Base-by-base conservation (phyloP, 164 flowering plant species). In the Umbellularia californica region DNA sequence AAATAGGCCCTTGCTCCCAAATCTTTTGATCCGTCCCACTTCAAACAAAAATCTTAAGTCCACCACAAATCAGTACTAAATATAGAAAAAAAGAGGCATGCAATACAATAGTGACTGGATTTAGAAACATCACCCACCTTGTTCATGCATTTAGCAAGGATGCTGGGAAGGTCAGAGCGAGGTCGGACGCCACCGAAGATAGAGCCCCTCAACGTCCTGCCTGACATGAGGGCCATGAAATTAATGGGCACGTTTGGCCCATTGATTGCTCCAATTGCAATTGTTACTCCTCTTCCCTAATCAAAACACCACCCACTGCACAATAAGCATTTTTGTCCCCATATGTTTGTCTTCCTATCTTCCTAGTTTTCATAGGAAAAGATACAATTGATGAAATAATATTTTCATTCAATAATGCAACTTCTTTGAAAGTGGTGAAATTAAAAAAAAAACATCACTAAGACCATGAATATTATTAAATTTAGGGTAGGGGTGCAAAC, bases 111-210 rank as follows among this genome's bases (percentile, higher is more conserved):
- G 6, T 41, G 47, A 41, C 11, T 9, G 10, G 47, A 41, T 41
- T 41, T 41, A 41, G 47, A 41, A 41, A 41, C 47, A 41, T 17
- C 17, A 73, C 62, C 25, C 17, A 86, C 90, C 87, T 85, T 82
- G n/a, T 81, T 79, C 13, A 79, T 73, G 85, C 83, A 84, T 75
- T 83, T 85, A 3, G 82, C 72, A 10, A 83, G 30, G 17, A 87
- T 67, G 17, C 17, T 2, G 14, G 86, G 85, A 33, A 85, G 78
- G 65, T 88, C 88, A 27, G 88, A 68, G 30, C 75, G 79, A 50
- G 81, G 67, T 78, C 80, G 84, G 70, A 87, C 70, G 24, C 89
- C 88, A 60, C 88, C 89, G 50, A 83, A 84, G 65, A 81, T 33
- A 22, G 83, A 77, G 2, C 90, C 88, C 70, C 78, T 87, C 24